Evolutionary conservation across 2,329 filamentous ascomycete species (phyloP).

Genomic region (Xylaria sp.): DNA sequence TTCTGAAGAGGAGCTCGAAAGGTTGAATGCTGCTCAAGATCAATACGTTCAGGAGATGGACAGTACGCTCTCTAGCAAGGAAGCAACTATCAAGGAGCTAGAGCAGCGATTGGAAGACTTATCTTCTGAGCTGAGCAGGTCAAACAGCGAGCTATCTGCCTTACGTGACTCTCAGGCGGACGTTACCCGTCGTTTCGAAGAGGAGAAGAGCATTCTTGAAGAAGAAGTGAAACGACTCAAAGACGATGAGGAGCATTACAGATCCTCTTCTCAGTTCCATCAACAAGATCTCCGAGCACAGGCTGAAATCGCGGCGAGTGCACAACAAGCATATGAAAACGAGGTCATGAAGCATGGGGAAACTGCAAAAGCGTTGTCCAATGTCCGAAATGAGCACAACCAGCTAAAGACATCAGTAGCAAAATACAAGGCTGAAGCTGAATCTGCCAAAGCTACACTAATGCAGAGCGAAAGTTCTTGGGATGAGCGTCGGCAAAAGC

Average conservation of each 20-base stretch:
- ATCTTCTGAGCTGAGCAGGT: conserved; percentile 80
- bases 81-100: conserved; percentile 81
- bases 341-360: conserved; percentile 96
- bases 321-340: conserved; percentile 94
- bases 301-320: conserved; percentile 90
- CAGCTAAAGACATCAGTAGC: conserved; percentile 82
- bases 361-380: conserved; percentile 86
- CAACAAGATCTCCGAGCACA: conserved; percentile 93
- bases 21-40: conserved; percentile 81
- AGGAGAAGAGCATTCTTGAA: conserved; percentile 83
- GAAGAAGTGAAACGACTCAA: conserved; percentile 83
- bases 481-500: conserved; percentile 81
- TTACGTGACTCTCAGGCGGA: conserved; percentile 86
- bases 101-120: conserved; percentile 87
- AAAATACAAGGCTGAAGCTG: conserved; percentile 80
- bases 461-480: conserved; percentile 87
- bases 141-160: conserved; percentile 83
- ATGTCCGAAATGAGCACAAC: conserved; percentile 82
- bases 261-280: conserved; percentile 83
- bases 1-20: conserved; percentile 87
- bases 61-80: conserved; percentile 77
- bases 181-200: conserved; percentile 74
- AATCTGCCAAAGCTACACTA: conserved; percentile 83
- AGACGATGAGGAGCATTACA: conserved; percentile 83
- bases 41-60: conserved; percentile 91